Base-by-base conservation (phyloP, 306 rosid genomes). In the Luffa acutangula region DNA sequence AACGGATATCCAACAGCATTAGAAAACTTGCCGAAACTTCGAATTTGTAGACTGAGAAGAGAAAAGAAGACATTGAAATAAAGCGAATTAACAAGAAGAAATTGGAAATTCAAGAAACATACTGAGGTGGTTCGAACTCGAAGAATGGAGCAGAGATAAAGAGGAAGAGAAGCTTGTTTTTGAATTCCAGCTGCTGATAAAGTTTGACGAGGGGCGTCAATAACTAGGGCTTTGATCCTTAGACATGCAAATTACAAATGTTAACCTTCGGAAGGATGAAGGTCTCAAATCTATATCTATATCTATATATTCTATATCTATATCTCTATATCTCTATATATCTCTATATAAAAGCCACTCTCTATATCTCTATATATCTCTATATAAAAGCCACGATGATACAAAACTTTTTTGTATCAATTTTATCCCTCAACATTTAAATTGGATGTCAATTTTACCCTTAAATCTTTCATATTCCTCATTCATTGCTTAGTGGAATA, bases 191-290 rank as follows among this genome's bases (percentile, higher is more conserved):
- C 48, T 75, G 82, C 79, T 31, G 75, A 62, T 41, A 53, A 42
- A 79, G 78, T 53, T 72, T 11, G 39, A 43, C 5, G 77, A 72
- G 21, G 45, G 41, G 48, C 71, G 78, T 59, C 49, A 57, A 42
- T 79, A 43, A 54, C 83, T 83, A 79, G 85, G 85, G 77, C 20
- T 21, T 41, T 13, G 4, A n/a, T 18, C 31, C 15, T n/a, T 42
- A n/a, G 3, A 18, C 74, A 18, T 42, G 31, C 31, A 25, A 25
- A 25, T 57, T 57, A 20, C 63, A 7, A 56, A 56, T 54, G 21
- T 66, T 11, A 65, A 64, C 46, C 71, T 20, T 36, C 15, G 46
- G 3, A 7, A 46, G 13, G 11, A 9, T 8, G 51, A 42, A 42
- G 42, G 42, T 39, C 5, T 39, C 42, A 39, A 25, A 25, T 25